phyloP scores from a whole-genome alignment of 371 early-diverging fungal genomes.

The Basidiobolus meristosporus region DNA sequence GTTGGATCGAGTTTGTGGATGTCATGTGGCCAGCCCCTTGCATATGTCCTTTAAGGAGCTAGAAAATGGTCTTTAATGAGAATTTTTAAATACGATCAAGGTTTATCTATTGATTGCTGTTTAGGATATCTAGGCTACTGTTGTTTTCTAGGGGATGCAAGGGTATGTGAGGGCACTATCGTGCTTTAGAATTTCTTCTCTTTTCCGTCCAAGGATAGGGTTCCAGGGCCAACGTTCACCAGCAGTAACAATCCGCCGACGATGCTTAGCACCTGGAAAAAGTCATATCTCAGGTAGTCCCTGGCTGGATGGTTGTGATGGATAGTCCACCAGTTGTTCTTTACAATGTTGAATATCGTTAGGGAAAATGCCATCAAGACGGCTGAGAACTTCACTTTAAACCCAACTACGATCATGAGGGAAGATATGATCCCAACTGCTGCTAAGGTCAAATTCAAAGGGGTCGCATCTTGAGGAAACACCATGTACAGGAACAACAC shows the following conservation, averaged over 20 bases:
- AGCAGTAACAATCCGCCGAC: slow-evolving; percentile 88
- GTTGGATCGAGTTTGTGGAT: too few species aligned
- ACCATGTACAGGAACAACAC: slow-evolving; percentile 77
- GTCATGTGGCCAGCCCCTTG: too few species aligned
- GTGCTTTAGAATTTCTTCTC: slow-evolving; percentile 85
- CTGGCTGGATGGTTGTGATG: slow-evolving; percentile 54
- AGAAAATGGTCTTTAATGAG: too few species aligned
- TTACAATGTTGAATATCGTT: slow-evolving; percentile 66
- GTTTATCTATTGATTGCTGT: too few species aligned
- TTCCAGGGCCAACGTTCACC: slow-evolving; percentile 82
- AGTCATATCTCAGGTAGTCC: slow-evolving; percentile 93
- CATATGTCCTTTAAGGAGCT: too few species aligned
- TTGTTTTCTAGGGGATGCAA: too few species aligned
- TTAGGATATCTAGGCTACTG: too few species aligned
- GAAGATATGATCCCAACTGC: slow-evolving; percentile 65
- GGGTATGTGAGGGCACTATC: too few species aligned
- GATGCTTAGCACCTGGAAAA: slow-evolving; percentile 91
- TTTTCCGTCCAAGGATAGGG: slow-evolving; percentile 86
- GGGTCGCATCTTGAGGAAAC: slow-evolving; percentile 63
- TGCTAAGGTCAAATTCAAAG: slow-evolving; percentile 44
- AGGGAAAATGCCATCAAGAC: slow-evolving; percentile 77
- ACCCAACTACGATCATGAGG: slow-evolving; percentile 87
- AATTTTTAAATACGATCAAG: too few species aligned
- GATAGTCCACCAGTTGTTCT: slow-evolving; percentile 94
- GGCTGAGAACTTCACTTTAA: slow-evolving; percentile 91